A percentile compares a stretch with the other conserved stretches of the same genome.
These are phyloP conservation scores for Eimeria zaria DNA, from an alignment of 169 alveolate species.

Conservation along the genomic window DNA sequence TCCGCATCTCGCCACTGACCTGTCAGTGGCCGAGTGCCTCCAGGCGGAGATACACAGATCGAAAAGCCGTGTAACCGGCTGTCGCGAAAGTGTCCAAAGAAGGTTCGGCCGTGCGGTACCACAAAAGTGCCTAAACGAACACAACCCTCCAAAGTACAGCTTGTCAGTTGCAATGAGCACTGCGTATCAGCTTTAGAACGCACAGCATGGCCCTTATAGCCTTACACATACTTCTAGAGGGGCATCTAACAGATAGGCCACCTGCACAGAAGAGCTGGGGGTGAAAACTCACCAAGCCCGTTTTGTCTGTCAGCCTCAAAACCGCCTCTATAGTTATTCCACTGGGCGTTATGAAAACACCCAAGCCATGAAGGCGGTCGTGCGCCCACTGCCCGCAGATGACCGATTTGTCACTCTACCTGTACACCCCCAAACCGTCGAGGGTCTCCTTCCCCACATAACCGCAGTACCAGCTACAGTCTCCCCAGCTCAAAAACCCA, in stretches of 20 bases:
- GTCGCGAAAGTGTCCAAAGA: conserved; percentile 66
- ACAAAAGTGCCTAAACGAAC: conserved; percentile 43
- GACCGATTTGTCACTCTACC: conserved; percentile 69
- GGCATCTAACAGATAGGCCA: not conserved
- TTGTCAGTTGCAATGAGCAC: not conserved
- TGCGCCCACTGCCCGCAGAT: conserved; percentile 79
- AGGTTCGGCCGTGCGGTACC: conserved; percentile 61
- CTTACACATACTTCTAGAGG: not conserved
- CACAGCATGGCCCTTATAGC: not conserved
- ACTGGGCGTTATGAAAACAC: conserved; percentile 72
- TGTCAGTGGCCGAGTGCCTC: not conserved
- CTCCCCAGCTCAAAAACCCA: conserved; percentile 64
- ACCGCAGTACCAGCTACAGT: conserved; percentile 81
- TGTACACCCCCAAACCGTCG: conserved; percentile 79
- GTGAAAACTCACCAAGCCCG: conserved; percentile 76
- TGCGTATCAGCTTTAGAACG: not conserved
- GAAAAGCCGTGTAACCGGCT: conserved; percentile 69
- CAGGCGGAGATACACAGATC: conserved; percentile 54
- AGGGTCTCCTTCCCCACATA: conserved; percentile 45
- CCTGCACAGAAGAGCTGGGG: not conserved
- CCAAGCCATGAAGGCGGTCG: conserved; percentile 75
- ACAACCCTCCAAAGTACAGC: not conserved
- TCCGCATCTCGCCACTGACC: conserved; percentile 76
- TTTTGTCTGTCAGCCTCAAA: conserved; percentile 72
- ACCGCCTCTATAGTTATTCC: conserved; percentile 69